Conservation (phyloP, 176 grass and related monocot species). For the Musa beccarii region DNA sequence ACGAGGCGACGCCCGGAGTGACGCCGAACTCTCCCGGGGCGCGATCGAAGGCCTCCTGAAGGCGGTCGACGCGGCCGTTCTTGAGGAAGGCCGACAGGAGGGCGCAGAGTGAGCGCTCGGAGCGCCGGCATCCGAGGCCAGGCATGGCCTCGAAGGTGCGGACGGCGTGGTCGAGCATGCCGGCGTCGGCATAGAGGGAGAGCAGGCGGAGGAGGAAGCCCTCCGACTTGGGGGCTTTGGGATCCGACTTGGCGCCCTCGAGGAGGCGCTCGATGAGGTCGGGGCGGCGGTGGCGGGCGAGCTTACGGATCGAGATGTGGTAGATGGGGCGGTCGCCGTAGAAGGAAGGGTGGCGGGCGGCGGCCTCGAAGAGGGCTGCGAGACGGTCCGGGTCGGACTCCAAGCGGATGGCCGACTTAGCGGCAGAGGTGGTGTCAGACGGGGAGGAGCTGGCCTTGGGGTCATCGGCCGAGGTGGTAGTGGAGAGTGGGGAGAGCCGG, state of each 20-base stretch:
- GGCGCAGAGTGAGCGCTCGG: slow-evolving; percentile 56
- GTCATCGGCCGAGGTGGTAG: slow-evolving; percentile 21
- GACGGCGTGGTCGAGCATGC: slow-evolving; percentile 58
- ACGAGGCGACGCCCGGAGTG: slow-evolving; percentile 37
- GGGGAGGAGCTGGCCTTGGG: not conserved
- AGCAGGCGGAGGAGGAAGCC: slow-evolving; percentile 58
- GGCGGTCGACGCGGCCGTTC: slow-evolving; percentile 39
- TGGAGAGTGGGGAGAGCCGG: slow-evolving; percentile 29
- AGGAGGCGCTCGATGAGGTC: slow-evolving; percentile 52
- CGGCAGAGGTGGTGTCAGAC: slow-evolving; percentile 7
- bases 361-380: slow-evolving; percentile 35
- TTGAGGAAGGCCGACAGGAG: slow-evolving; percentile 65
- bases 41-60: slow-evolving; percentile 36
- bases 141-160: slow-evolving; percentile 38
- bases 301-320: slow-evolving; percentile 33
- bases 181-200: slow-evolving; percentile 38
- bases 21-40: slow-evolving; percentile 34
- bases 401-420: slow-evolving; percentile 45
- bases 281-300: slow-evolving; percentile 40
- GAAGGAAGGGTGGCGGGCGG: slow-evolving; percentile 28
- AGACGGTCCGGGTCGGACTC: slow-evolving; percentile 36
- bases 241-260: slow-evolving; percentile 38
- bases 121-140: slow-evolving; percentile 30
- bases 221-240: slow-evolving; percentile 40
- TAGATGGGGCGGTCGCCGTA: slow-evolving; percentile 42